Percentiles rank a stretch among this genome's conserved stretches.
Conservation (phyloP, 768 basidiomycete species). For the Suillus bovinus region DNA sequence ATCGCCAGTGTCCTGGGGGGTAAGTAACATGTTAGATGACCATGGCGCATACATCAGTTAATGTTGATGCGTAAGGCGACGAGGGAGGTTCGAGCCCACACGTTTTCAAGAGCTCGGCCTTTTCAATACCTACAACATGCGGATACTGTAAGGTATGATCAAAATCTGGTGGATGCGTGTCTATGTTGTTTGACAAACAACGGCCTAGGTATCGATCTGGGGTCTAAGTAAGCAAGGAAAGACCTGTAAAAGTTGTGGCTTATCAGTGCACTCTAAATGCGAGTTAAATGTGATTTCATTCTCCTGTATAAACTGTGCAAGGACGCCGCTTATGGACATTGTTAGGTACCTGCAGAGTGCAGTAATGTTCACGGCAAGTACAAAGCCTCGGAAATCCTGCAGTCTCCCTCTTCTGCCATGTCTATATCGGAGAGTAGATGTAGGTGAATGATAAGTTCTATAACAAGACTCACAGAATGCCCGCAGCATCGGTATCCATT, state of each 20-base stretch:
- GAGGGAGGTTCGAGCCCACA: slow-evolving; percentile 72
- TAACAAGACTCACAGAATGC: not conserved
- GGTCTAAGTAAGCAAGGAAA: slow-evolving; percentile 86
- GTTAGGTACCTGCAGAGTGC: slow-evolving; percentile 76
- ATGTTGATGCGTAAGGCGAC: slow-evolving; percentile 53
- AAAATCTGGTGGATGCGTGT: slow-evolving; percentile 9
- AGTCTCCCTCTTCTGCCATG: slow-evolving; percentile 32
- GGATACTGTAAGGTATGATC: slow-evolving; percentile 73
- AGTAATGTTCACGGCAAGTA: slow-evolving; percentile 28
- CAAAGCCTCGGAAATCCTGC: slow-evolving; percentile 23
- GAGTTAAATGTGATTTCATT: slow-evolving; percentile 66
- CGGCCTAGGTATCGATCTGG: slow-evolving; percentile 74
- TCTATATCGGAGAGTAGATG: slow-evolving; percentile 33
- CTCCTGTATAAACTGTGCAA: not conserved
- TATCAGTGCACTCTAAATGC: slow-evolving; percentile 83
- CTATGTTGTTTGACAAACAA: slow-evolving; percentile 5
- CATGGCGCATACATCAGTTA: slow-evolving; percentile 8
- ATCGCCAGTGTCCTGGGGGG: slow-evolving; percentile 66
- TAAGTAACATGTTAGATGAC: slow-evolving; percentile 32
- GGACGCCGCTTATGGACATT: slow-evolving; percentile 5
- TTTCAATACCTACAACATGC: slow-evolving; percentile 83
- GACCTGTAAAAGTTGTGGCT: slow-evolving; percentile 74
- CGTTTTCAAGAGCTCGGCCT: slow-evolving; percentile 81
- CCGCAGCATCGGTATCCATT: slow-evolving; percentile 8
- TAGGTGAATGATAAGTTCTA: slow-evolving; percentile 15